Conservation (phyloP, 352 stramenopile species). For the Phytophthora gonapodyides region DNA sequence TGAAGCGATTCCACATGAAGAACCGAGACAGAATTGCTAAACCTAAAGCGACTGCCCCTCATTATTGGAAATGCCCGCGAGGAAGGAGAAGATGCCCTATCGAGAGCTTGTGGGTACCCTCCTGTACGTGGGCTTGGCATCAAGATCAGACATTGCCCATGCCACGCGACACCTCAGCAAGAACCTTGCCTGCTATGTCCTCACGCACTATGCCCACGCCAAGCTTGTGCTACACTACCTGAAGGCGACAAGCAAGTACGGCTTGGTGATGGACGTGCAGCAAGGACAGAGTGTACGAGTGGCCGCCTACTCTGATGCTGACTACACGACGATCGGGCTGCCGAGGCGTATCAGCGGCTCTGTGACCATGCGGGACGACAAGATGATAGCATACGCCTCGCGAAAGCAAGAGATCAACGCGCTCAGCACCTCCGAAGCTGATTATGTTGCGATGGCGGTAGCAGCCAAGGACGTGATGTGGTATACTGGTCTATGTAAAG, state of each 20-base stretch:
- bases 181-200: slow-evolving; percentile 1
- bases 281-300: neutral
- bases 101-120: slow-evolving; percentile 15
- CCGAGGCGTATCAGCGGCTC: neutral
- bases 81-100: slow-evolving; percentile 13
- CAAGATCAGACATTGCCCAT: slow-evolving; percentile 1
- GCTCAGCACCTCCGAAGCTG: slow-evolving; percentile 1
- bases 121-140: slow-evolving; percentile 3
- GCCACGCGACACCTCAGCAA: neutral
- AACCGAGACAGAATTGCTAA: neutral
- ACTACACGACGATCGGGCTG: slow-evolving; percentile 5
- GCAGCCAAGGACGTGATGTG: too few species aligned
- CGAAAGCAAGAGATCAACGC: slow-evolving; percentile 7
- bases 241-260: slow-evolving; percentile 7
- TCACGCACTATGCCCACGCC: slow-evolving; percentile 3
- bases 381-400: slow-evolving; percentile 2
- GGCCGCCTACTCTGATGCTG: slow-evolving; percentile 3
- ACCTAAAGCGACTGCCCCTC: neutral
- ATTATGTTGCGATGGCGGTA: too few species aligned
- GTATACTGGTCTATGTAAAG: too few species aligned
- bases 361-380: slow-evolving; percentile 3
- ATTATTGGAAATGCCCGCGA: neutral
- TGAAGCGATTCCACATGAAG: slow-evolving; percentile 2
- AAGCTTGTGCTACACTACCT: slow-evolving; percentile 12
- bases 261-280: slow-evolving; percentile 8